Conservation (phyloP, 164 flowering plant species). For the Santalum album region DNA sequence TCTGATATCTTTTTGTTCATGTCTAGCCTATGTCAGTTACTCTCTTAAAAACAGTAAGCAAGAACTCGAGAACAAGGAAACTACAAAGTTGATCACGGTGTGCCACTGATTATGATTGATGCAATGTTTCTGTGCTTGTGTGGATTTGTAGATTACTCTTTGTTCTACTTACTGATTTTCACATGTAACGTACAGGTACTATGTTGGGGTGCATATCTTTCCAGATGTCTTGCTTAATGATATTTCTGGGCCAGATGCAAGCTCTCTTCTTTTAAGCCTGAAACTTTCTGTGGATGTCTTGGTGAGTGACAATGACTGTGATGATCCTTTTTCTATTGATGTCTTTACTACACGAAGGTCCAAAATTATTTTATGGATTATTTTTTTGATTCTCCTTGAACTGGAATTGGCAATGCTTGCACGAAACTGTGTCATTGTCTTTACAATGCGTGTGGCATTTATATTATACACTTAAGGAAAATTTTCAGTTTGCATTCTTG, state of each 20-base stretch:
- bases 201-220: slow-evolving; percentile 61
- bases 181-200: slow-evolving; percentile 50
- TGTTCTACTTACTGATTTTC: slow-evolving; percentile 1
- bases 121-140: neutral
- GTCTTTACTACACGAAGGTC: neutral
- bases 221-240: slow-evolving; percentile 92
- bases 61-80: no score
- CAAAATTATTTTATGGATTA: neutral
- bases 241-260: slow-evolving; percentile 89
- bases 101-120: neutral
- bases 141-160: neutral
- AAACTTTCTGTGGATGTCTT: slow-evolving; percentile 92
- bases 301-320: slow-evolving; percentile 39
- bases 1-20: no score
- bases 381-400: neutral
- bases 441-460: no score
- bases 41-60: no score
- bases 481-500: no score
- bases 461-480: no score
- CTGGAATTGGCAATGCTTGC: no score
- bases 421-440: no score
- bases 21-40: no score
- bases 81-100: no score
- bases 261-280: slow-evolving; percentile 77
- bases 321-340: neutral